These are phyloP conservation scores for Clavispora fructus DNA, from an alignment of 805 yeast species.

Conservation along the genomic window DNA sequence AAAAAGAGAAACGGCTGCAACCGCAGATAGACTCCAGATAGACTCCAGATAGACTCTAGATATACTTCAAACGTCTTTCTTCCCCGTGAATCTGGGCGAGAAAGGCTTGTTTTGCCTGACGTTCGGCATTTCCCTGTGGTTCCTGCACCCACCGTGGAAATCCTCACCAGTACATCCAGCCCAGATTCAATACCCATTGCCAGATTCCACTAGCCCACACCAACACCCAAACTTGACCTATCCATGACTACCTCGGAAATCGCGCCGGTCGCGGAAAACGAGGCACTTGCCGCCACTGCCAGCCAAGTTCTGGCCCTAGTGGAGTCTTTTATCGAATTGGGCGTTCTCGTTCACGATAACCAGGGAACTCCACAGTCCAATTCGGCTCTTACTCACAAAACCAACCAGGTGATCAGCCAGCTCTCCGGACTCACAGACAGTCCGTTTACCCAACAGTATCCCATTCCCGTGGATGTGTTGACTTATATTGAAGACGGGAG, in stretches of 20 bases:
- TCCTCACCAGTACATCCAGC: too few species aligned
- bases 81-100: too few species aligned
- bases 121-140: too few species aligned
- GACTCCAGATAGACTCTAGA: too few species aligned
- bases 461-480: conserved; percentile 79
- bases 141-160: too few species aligned
- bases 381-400: conserved; percentile 34
- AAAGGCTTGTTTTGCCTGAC: too few species aligned
- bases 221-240: neutral
- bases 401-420: conserved; percentile 39
- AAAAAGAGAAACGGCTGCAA: too few species aligned
- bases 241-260: conserved; percentile 30
- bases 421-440: conserved; percentile 29
- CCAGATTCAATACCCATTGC: too few species aligned
- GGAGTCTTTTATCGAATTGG: conserved; percentile 86
- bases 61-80: too few species aligned
- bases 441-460: conserved; percentile 30
- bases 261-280: conserved; percentile 18
- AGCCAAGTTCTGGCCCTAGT: conserved; percentile 29
- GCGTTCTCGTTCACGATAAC: conserved; percentile 88
- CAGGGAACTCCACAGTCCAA: conserved; percentile 83
- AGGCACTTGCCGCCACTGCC: conserved; percentile 25
- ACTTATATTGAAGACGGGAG: conserved; percentile 94
- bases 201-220: too few species aligned
- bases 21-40: too few species aligned